Conservation (phyloP, 2,329 filamentous ascomycete species). For the Cordyceps fumosorosea region DNA sequence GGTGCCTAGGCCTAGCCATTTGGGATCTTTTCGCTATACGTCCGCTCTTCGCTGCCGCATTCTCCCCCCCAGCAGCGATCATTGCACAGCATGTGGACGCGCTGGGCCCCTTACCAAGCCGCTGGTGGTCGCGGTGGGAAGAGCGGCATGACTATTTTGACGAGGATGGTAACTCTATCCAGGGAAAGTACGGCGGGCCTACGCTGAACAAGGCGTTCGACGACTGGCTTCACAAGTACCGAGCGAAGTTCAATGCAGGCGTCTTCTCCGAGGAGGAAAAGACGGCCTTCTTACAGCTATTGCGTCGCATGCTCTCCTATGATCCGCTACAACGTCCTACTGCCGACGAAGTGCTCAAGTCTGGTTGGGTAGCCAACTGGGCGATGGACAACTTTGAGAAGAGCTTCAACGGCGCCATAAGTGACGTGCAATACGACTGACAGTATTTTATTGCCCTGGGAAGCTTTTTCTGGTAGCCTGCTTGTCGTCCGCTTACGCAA, state of each 20-base stretch:
- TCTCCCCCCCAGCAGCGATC: slow-evolving; percentile 16
- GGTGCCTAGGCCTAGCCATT: slow-evolving; percentile 17
- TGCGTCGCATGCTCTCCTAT: slow-evolving; percentile 25
- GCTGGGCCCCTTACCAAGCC: slow-evolving; percentile 15
- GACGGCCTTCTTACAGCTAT: slow-evolving; percentile 22
- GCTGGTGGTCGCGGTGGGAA: slow-evolving; percentile 14
- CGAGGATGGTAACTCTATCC: background rate
- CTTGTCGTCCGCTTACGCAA: no score
- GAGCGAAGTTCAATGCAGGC: slow-evolving; percentile 8
- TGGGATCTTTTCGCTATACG: slow-evolving; percentile 21
- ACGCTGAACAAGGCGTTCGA: slow-evolving; percentile 17
- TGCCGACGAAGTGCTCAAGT: slow-evolving; percentile 24
- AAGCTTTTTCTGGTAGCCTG: no score
- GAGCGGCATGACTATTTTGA: background rate
- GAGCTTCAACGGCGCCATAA: background rate
- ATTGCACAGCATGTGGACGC: slow-evolving; percentile 20
- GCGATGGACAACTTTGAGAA: slow-evolving; percentile 6
- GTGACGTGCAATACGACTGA: no score
- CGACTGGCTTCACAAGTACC: background rate
- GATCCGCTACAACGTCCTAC: slow-evolving; percentile 23
- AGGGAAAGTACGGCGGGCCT: slow-evolving; percentile 16
- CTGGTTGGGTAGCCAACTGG: slow-evolving; percentile 30
- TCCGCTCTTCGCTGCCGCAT: slow-evolving; percentile 17
- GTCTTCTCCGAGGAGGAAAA: slow-evolving; percentile 18
- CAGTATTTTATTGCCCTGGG: no score